Base-by-base conservation (phyloP, 1,139 yeast genomes). In the Dujonia santamariae region DNA sequence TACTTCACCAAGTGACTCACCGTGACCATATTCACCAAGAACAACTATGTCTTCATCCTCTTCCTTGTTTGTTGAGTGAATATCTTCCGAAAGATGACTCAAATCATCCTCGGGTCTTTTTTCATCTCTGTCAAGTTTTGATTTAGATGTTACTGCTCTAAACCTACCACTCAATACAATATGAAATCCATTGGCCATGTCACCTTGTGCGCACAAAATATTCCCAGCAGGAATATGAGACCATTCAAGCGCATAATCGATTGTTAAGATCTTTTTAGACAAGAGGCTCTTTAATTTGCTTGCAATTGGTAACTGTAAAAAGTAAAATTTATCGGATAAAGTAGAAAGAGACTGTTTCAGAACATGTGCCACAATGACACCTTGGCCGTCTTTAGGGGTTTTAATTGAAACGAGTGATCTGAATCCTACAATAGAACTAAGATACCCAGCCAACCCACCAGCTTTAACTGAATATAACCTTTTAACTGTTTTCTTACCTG, bases 231-330 rank as follows among this genome's bases (percentile, higher is more conserved):
- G 80, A 4, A 86, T 71, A 42, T 87, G 96, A 32, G 92, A 79
- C 98, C 98, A 92, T 55, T 92, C 98, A 34, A 92, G 63, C 0
- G 97, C 96, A 58, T 85, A 86, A 53, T 92, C 98, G 31, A 92
- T 75, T 34, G 84, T 78, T 30, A 85, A 57, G 31, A 92, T 66
- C 37, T 85, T 76, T 21, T 75, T 67, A 20, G 92, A 81, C 30
- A 92, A 60, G 3, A 85, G 68, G 17, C 69, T 71, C 32, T 86
- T 80, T 43, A 90, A 61, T 12, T 80, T 74, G 36, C 80, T 77
- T 0, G 97, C 96, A 35, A 88, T 74, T 4, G 88, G 79, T 31
- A 92, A 63, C 43, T 85, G 83, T 11, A 90, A 69, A 56, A 78
- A 72, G 40, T 92, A 92, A 52, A 78, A 83, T 44, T 77, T 77